Evolutionary conservation across 1,284 basidiomycete genomes (phyloP).

Genomic region (Ganoderma boninense): DNA sequence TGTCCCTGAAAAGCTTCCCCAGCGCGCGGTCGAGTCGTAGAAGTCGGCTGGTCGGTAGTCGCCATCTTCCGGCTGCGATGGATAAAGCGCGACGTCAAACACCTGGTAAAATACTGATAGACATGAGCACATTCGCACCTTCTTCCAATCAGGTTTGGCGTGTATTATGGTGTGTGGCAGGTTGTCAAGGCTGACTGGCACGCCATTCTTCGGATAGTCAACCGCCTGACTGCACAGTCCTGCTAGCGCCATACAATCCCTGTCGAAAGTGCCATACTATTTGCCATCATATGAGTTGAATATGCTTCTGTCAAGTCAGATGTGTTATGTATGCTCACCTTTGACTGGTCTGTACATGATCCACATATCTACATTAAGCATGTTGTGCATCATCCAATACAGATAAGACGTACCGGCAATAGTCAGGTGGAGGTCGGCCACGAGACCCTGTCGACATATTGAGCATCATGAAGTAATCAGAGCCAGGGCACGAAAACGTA

Average conservation of each 20-base stretch:
- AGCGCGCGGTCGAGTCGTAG: slow-evolving; percentile 75
- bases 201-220: slow-evolving; percentile 79
- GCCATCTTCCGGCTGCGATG: slow-evolving; percentile 62
- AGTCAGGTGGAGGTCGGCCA: slow-evolving; percentile 71
- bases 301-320: too few species aligned
- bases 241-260: slow-evolving; percentile 69
- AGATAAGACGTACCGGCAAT: slow-evolving; percentile 63
- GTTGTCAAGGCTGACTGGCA: slow-evolving; percentile 59
- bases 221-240: slow-evolving; percentile 72
- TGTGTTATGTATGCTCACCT: slow-evolving; percentile 45
- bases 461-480: neutral
- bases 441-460: slow-evolving; percentile 57
- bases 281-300: neutral
- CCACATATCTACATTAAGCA: neutral
- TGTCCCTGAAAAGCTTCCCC: slow-evolving; percentile 71
- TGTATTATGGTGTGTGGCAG: slow-evolving; percentile 60
- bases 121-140: slow-evolving; percentile 18
- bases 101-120: neutral
- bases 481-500: slow-evolving; percentile 34
- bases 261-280: slow-evolving; percentile 71
- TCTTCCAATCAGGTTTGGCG: slow-evolving; percentile 80
- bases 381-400: neutral
- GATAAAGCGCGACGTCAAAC: neutral
- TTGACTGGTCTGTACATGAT: slow-evolving; percentile 64
- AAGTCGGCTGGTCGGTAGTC: slow-evolving; percentile 67